Percentiles rank a stretch among this genome's conserved stretches.
These are phyloP conservation scores for Nannochloropsis granulata DNA, from an alignment of 108 stramenopile species.

Conservation along the genomic window DNA sequence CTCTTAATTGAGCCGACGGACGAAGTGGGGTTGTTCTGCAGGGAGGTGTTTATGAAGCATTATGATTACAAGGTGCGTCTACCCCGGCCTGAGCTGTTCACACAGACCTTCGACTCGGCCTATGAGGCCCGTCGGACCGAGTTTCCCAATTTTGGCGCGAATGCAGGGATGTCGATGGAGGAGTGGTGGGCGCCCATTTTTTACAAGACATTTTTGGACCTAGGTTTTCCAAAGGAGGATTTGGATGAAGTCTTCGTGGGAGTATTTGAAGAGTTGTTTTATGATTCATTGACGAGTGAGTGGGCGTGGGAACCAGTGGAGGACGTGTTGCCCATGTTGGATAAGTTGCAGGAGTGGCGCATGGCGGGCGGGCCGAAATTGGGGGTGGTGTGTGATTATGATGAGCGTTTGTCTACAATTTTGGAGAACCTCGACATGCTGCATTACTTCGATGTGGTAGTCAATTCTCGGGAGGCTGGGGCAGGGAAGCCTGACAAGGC, in stretches of 20 bases:
- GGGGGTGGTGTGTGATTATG: slow-evolving; percentile 9
- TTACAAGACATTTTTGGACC: neutral
- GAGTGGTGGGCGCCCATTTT: neutral
- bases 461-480: slow-evolving; percentile 6
- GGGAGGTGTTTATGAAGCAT: neutral
- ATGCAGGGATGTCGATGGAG: neutral
- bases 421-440: slow-evolving; percentile 17
- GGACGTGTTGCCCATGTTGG: neutral
- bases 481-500: neutral
- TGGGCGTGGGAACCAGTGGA: neutral
- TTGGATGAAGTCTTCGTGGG: neutral
- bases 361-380: slow-evolving; percentile 5
- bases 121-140: neutral
- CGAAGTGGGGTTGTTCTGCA: neutral
- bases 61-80: neutral
- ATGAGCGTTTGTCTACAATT: slow-evolving; percentile 5
- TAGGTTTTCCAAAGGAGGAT: neutral
- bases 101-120: neutral
- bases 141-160: neutral
- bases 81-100: neutral
- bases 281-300: neutral
- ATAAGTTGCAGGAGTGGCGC: neutral
- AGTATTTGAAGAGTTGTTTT: neutral
- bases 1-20: neutral
- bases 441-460: slow-evolving; percentile 21